Evolutionary conservation across 139 green algal species (phyloP).

Genomic region (Chlorella sp.): DNA sequence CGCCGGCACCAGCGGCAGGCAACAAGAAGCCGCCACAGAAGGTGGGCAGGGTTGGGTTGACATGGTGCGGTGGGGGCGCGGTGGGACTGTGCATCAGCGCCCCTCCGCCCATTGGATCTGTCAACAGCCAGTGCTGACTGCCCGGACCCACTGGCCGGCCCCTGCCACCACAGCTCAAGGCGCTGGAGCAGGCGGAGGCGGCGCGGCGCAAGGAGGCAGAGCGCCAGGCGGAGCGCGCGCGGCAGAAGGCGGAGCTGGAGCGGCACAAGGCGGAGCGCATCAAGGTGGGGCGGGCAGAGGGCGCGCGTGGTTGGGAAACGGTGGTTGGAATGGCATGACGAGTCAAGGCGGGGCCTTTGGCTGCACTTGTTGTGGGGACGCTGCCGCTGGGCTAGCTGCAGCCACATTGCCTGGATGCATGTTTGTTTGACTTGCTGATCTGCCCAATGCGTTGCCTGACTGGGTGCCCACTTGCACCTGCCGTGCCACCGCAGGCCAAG

Average conservation of each 20-base stretch:
- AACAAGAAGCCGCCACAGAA: slow-evolving; percentile 56
- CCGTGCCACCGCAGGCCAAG: slow-evolving; percentile 53
- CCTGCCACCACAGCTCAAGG: slow-evolving; percentile 62
- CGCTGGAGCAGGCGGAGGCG: slow-evolving; percentile 69
- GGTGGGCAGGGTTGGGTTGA: neutral
- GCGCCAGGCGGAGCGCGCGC: slow-evolving; percentile 42
- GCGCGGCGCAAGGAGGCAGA: slow-evolving; percentile 63
- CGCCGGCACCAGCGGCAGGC: slow-evolving; percentile 54
- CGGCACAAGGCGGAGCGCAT: slow-evolving; percentile 37
- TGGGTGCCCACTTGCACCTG: neutral
- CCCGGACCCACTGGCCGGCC: neutral
- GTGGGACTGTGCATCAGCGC: neutral
- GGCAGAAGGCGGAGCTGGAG: slow-evolving; percentile 56
- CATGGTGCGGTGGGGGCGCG: neutral
- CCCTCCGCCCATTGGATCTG: too few relatives aligned
- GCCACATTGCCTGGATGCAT: neutral
- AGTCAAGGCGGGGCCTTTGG: too few relatives aligned
- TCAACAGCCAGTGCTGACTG: too few relatives aligned
- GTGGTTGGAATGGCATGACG: too few relatives aligned
- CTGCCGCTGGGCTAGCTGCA: too few relatives aligned
- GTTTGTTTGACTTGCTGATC: neutral
- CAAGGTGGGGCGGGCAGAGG: slow-evolving; percentile 32
- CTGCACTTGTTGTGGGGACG: too few relatives aligned
- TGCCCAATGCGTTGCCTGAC: neutral
- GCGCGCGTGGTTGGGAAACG: neutral